Percentiles rank a stretch among this genome's conserved stretches.
Evolutionary conservation across 495 filamentous ascomycete species (phyloP).

Genomic region (Penicillium canariense): DNA sequence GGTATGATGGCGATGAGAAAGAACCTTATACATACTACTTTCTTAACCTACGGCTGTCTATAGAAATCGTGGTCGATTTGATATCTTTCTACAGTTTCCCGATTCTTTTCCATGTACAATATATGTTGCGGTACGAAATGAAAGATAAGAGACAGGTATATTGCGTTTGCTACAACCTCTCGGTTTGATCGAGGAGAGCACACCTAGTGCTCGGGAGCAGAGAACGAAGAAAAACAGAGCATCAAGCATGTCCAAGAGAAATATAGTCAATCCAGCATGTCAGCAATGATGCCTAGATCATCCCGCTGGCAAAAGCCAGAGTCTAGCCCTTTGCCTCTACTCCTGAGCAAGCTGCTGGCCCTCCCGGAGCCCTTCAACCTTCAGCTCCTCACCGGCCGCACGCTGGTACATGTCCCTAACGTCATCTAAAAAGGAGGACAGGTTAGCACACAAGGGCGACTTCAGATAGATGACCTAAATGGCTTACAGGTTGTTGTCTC

Average conservation of each 20-base stretch:
- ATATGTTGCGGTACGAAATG: not conserved
- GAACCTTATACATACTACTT: too few species aligned
- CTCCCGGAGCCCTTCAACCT: constrained; percentile 57
- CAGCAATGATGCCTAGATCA: constrained; percentile 32
- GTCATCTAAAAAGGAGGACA: constrained; percentile 57
- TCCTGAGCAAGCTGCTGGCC: constrained; percentile 51
- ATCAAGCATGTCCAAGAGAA: constrained; percentile 30
- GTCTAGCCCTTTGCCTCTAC: constrained; percentile 26
- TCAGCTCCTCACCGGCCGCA: constrained; percentile 82
- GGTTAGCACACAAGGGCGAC: constrained; percentile 1
- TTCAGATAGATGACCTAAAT: not conserved
- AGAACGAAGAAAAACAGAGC: constrained; percentile 18
- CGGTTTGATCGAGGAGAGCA: constrained; percentile 11
- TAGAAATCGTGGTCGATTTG: not conserved
- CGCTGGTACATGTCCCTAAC: constrained; percentile 91
- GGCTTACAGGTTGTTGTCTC: constrained; percentile 76
- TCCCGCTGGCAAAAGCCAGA: constrained; percentile 9
- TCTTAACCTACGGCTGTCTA: not conserved
- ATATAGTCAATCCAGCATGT: constrained; percentile 32
- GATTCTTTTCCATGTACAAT: not conserved
- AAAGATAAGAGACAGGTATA: constrained; percentile 15
- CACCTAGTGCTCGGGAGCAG: constrained; percentile 9
- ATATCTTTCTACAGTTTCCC: not conserved
- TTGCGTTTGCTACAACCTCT: constrained; percentile 19
- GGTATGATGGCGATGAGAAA: not conserved